A percentile compares a stretch with the other conserved stretches of the same genome.
These are phyloP conservation scores for Ophiostoma sp. DNA, from an alignment of 2,329 filamentous ascomycete species.

Conservation along the genomic window DNA sequence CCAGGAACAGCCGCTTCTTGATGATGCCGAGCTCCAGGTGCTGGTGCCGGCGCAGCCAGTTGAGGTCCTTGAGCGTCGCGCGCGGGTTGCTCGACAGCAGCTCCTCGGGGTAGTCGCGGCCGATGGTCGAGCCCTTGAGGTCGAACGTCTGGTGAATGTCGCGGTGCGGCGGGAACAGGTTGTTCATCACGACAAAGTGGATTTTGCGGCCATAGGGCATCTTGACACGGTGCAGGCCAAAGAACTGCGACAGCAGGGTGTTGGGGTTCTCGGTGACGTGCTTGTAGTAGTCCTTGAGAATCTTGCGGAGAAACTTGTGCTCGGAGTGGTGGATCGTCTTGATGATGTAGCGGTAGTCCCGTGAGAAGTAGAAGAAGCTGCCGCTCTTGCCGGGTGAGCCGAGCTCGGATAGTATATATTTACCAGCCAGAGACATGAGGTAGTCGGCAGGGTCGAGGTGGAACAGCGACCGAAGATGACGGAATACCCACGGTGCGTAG, in stretches of 20 bases:
- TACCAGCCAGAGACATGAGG: conserved; percentile 94
- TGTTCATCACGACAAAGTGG: conserved; percentile 99
- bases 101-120: conserved; percentile 84
- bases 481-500: conserved; percentile 99
- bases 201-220: conserved; percentile 98
- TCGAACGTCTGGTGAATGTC: conserved; percentile 98
- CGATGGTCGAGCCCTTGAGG: conserved; percentile 91
- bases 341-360: conserved; percentile 99
- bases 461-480: conserved; percentile 81
- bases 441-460: conserved; percentile 94
- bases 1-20: conserved; percentile 82
- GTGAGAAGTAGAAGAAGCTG: conserved; percentile 98
- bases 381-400: conserved; percentile 97
- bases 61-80: conserved; percentile 91
- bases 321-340: conserved; percentile 98
- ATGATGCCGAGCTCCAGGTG: conserved; percentile 82
- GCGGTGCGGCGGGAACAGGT: conserved; percentile 92
- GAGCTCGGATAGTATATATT: conserved; percentile 96
- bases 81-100: conserved; percentile 82
- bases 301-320: conserved; percentile 78
- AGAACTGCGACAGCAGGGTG: conserved; percentile 95
- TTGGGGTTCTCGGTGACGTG: conserved; percentile 93
- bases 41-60: conserved; percentile 83
- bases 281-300: conserved; percentile 85
- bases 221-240: conserved; percentile 94